Percentiles rank a stretch among this genome's conserved stretches.
Conservation (phyloP, 1,139 yeast genomes). For the Debaryomycetaceae sp. region DNA sequence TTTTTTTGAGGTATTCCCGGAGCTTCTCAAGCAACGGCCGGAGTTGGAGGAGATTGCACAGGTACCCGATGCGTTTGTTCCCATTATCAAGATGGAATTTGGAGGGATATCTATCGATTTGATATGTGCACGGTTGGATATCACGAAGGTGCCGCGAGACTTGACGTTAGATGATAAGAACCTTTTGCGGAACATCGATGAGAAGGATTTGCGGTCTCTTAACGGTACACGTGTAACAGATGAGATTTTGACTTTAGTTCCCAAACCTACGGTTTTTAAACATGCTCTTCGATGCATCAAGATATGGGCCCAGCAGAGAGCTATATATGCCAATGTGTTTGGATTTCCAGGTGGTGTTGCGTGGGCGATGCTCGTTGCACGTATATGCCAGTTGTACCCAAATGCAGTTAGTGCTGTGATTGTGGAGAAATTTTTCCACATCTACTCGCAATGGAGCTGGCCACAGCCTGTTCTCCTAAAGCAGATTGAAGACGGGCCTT, state of each 20-base stretch:
- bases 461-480: slow-evolving; percentile 95
- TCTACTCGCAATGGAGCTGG: slow-evolving; percentile 92
- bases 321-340: slow-evolving; percentile 88
- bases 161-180: slow-evolving; percentile 82
- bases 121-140: slow-evolving; percentile 75
- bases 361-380: slow-evolving; percentile 98
- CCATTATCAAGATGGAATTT: slow-evolving; percentile 85
- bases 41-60: slow-evolving; percentile 88
- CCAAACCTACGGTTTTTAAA: slow-evolving; percentile 89
- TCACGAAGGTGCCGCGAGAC: slow-evolving; percentile 75
- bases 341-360: slow-evolving; percentile 99
- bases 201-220: slow-evolving; percentile 79
- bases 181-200: slow-evolving; percentile 80
- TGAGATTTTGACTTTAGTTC: slow-evolving; percentile 83
- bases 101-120: slow-evolving; percentile 89
- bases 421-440: slow-evolving; percentile 81
- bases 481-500: slow-evolving; percentile 94
- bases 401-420: slow-evolving; percentile 93
- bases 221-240: slow-evolving; percentile 98
- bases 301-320: slow-evolving; percentile 95
- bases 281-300: slow-evolving; percentile 91
- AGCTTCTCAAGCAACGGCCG: slow-evolving; percentile 60
- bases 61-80: slow-evolving; percentile 96
- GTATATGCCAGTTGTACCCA: slow-evolving; percentile 94
- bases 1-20: slow-evolving; percentile 77